These are phyloP conservation scores for Lasiosphaeria ovina DNA, from an alignment of 495 filamentous ascomycete genomes.

Conservation along the genomic window DNA sequence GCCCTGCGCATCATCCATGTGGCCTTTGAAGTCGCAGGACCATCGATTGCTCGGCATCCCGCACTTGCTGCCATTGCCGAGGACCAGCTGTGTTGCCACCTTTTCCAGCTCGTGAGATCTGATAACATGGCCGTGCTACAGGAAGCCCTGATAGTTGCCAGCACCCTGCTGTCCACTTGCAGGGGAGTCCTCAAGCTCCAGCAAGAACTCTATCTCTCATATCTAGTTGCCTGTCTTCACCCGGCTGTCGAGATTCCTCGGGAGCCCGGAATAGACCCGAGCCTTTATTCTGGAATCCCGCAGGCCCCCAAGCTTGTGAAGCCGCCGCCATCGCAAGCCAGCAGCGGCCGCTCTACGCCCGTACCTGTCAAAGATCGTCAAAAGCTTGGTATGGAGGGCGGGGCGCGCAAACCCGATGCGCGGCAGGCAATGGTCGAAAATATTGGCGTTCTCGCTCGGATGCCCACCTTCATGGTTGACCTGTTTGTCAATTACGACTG, in stretches of 20 bases:
- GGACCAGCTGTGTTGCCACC: slow-evolving; percentile 88
- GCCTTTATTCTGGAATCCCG: slow-evolving; percentile 89
- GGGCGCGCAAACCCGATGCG: slow-evolving; percentile 85
- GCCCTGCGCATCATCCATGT: slow-evolving; percentile 96
- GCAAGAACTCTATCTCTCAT: slow-evolving; percentile 94
- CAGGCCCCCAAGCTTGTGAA: slow-evolving; percentile 85
- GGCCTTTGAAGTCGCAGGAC: slow-evolving; percentile 91
- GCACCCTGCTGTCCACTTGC: slow-evolving; percentile 87
- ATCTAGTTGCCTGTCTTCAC: slow-evolving; percentile 90
- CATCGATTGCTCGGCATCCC: slow-evolving; percentile 91
- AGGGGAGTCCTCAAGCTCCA: slow-evolving; percentile 92
- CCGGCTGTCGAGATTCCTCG: slow-evolving; percentile 87
- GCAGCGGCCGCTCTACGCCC: slow-evolving; percentile 84
- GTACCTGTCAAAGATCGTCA: slow-evolving; percentile 92
- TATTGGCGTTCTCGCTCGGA: slow-evolving; percentile 83
- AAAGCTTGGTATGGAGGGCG: slow-evolving; percentile 90
- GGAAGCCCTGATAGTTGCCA: slow-evolving; percentile 85
- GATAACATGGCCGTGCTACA: slow-evolving; percentile 93
- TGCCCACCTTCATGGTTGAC: slow-evolving; percentile 91
- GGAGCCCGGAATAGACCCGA: slow-evolving; percentile 86
- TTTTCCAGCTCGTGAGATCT: slow-evolving; percentile 95
- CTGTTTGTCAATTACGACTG: slow-evolving; percentile 98
- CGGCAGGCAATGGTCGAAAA: slow-evolving; percentile 98
- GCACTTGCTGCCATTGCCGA: slow-evolving; percentile 84
- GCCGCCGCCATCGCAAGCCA: slow-evolving; percentile 70